Evolutionary conservation across 1,284 basidiomycete species (phyloP).

Genomic region (Chalciporus sp.): DNA sequence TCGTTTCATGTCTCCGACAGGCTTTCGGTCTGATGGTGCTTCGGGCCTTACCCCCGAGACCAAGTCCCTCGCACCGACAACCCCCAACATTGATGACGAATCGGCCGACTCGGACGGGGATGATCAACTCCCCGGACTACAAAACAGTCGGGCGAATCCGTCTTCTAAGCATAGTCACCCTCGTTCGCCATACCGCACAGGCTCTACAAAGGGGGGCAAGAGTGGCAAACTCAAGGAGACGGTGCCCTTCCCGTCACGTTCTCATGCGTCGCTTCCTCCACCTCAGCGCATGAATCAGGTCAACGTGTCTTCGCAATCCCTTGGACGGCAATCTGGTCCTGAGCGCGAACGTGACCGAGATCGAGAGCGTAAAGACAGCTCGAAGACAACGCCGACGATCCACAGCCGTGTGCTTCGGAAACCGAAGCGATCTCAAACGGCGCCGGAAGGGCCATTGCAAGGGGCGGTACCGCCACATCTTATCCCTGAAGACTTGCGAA

Average conservation of each 20-base stretch:
- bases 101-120: slow-evolving; percentile 74
- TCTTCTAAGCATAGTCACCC: slow-evolving; percentile 67
- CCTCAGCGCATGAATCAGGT: slow-evolving; percentile 52
- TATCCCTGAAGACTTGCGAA: slow-evolving; percentile 82
- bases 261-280: slow-evolving; percentile 80
- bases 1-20: slow-evolving; percentile 81
- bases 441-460: slow-evolving; percentile 48
- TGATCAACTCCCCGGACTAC: slow-evolving; percentile 50
- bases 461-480: slow-evolving; percentile 68
- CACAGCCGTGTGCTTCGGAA: slow-evolving; percentile 62
- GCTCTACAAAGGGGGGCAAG: slow-evolving; percentile 46
- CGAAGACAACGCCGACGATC: slow-evolving; percentile 42
- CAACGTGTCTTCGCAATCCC: slow-evolving; percentile 65
- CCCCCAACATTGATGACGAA: slow-evolving; percentile 70
- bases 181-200: slow-evolving; percentile 72
- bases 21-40: slow-evolving; percentile 53
- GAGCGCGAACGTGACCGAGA: slow-evolving; percentile 56
- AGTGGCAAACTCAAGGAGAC: slow-evolving; percentile 33
- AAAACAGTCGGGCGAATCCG: slow-evolving; percentile 44
- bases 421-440: slow-evolving; percentile 63
- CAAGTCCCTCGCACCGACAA: slow-evolving; percentile 39
- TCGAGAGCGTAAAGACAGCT: slow-evolving; percentile 51
- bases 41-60: slow-evolving; percentile 42
- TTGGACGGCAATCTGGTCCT: slow-evolving; percentile 63
- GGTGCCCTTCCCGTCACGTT: slow-evolving; percentile 76